phyloP scores from a whole-genome alignment of 2,329 filamentous ascomycete species.

The Boeremia exigua region DNA sequence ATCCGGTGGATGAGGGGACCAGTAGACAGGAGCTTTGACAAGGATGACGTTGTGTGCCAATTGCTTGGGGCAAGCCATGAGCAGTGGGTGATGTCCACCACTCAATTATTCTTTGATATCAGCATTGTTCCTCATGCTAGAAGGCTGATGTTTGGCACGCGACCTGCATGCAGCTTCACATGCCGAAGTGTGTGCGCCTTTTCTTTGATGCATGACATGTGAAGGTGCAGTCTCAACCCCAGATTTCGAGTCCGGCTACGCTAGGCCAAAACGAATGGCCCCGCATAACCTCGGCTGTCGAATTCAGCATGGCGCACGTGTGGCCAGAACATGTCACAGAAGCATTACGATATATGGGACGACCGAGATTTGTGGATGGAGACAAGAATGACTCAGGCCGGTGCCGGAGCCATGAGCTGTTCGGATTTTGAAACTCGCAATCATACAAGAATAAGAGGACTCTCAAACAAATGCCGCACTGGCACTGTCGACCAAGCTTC shows the following conservation, averaged over 20 bases:
- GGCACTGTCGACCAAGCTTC: not conserved
- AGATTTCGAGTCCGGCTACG: conserved; percentile 8
- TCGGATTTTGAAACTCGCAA: not conserved
- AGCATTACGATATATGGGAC: conserved; percentile 11
- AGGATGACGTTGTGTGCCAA: conserved; percentile 45
- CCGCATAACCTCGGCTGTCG: conserved; percentile 23
- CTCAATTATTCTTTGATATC: not conserved
- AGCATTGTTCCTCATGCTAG: not conserved
- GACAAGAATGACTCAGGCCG: not conserved
- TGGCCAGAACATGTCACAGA: conserved; percentile 12
- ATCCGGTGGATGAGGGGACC: conserved; percentile 28
- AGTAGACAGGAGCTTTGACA: conserved; percentile 28
- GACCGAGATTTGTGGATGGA: not conserved
- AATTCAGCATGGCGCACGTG: conserved; percentile 5
- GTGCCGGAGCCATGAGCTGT: not conserved
- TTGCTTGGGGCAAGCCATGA: conserved; percentile 27
- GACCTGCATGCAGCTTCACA: conserved; percentile 39
- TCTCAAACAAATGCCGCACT: not conserved
- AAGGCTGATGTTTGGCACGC: conserved; percentile 20
- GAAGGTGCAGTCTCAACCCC: conserved; percentile 31
- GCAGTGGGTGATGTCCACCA: not conserved
- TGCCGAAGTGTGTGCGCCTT: conserved; percentile 24
- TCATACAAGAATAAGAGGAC: not conserved
- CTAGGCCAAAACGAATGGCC: conserved; percentile 6
- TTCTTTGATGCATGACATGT: conserved; percentile 33